Evolutionary conservation across 805 yeast genomes (phyloP).

Genomic region (Ogataea wickerhamii): DNA sequence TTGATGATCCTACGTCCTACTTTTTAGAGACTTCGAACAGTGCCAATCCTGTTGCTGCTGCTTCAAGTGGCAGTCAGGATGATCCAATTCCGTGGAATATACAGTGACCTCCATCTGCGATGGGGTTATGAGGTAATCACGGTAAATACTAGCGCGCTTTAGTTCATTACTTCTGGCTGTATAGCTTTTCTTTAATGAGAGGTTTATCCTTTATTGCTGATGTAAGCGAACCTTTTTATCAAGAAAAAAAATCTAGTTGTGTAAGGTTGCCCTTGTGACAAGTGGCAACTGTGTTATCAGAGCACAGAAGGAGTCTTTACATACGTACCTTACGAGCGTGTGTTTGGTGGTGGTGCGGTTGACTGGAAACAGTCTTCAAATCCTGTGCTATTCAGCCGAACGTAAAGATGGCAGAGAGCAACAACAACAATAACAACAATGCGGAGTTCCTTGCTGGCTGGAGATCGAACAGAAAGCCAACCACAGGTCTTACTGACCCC

Average conservation of each 20-base stretch:
- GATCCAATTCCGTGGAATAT: conserved; percentile 1
- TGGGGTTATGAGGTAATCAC: not conserved
- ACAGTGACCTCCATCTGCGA: not conserved
- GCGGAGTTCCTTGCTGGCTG: conserved; percentile 29
- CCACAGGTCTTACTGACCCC: conserved; percentile 10
- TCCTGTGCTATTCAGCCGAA: too few relatives aligned
- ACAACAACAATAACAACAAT: conserved; percentile 7
- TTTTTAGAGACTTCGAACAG: conserved; percentile 1
- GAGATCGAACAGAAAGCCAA: conserved; percentile 25
- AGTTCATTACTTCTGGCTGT: too few relatives aligned
- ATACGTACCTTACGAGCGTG: too few relatives aligned
- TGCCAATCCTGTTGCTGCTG: conserved; percentile 1
- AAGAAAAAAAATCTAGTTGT: too few relatives aligned
- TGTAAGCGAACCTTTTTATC: too few relatives aligned
- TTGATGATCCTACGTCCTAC: conserved; percentile 13
- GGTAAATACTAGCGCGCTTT: not conserved
- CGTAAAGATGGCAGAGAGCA: conserved; percentile 19
- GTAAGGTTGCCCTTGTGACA: too few relatives aligned
- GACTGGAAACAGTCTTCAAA: too few relatives aligned
- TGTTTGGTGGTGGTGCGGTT: too few relatives aligned
- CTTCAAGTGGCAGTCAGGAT: not conserved
- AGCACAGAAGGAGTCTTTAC: too few relatives aligned
- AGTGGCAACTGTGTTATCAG: too few relatives aligned
- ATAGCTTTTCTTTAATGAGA: too few relatives aligned
- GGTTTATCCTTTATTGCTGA: too few relatives aligned